phyloP scores from a whole-genome alignment of 2,329 filamentous ascomycete species.

The Diaporthe sp. region DNA sequence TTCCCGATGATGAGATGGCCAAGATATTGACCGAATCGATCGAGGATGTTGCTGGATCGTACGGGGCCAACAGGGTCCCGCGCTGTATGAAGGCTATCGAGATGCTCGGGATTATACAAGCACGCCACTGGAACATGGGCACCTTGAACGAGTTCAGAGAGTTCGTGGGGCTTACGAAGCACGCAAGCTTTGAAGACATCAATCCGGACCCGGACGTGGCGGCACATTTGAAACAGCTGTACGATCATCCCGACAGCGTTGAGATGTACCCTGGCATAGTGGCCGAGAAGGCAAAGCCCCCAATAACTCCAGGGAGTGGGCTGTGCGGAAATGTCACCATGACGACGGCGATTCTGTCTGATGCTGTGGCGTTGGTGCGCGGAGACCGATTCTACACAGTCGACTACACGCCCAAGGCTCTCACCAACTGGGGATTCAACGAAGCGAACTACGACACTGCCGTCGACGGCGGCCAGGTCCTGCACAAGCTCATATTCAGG shows the following conservation, averaged over 20 bases:
- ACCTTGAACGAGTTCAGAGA: slow-evolving; percentile 76
- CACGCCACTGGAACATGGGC: slow-evolving; percentile 72
- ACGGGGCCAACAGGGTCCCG: slow-evolving; percentile 72
- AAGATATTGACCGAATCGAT: slow-evolving; percentile 68
- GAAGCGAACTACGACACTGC: slow-evolving; percentile 55
- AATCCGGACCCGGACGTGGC: slow-evolving; percentile 70
- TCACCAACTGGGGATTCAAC: slow-evolving; percentile 62
- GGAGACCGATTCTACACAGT: slow-evolving; percentile 72
- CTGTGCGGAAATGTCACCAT: slow-evolving; percentile 68
- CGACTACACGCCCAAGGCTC: slow-evolving; percentile 58
- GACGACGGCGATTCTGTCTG: slow-evolving; percentile 69
- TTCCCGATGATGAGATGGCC: slow-evolving; percentile 71
- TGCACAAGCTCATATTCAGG: slow-evolving; percentile 62
- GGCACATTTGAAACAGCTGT: slow-evolving; percentile 69
- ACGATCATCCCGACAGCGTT: slow-evolving; percentile 75
- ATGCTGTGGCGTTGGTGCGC: slow-evolving; percentile 71
- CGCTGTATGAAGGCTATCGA: slow-evolving; percentile 72
- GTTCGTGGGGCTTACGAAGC: slow-evolving; percentile 71
- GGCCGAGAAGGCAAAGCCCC: slow-evolving; percentile 69
- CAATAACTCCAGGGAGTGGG: slow-evolving; percentile 65
- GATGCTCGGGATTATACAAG: slow-evolving; percentile 73
- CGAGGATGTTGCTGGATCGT: slow-evolving; percentile 71
- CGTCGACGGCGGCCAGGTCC: slow-evolving; percentile 58
- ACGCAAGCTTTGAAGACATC: slow-evolving; percentile 71
- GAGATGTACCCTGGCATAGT: slow-evolving; percentile 80